Conservation (phyloP, 1,284 basidiomycete genomes). For the Ustilago nuda region DNA sequence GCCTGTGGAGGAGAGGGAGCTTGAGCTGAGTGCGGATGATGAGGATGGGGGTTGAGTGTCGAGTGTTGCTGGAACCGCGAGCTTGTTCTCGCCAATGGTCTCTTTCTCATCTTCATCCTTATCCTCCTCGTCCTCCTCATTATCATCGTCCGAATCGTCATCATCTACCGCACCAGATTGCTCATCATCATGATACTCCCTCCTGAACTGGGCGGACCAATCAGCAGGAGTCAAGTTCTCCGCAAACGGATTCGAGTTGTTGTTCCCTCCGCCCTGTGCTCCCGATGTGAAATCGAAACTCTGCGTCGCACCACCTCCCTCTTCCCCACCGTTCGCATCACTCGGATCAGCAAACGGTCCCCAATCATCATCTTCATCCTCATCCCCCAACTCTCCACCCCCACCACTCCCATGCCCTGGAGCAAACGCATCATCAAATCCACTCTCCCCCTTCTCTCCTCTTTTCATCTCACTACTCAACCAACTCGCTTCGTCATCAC, state of each 20-base stretch:
- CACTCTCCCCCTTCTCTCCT: constrained; percentile 28
- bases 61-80: constrained; percentile 13
- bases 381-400: constrained; percentile 43
- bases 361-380: constrained; percentile 65
- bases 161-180: constrained; percentile 33
- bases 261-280: constrained; percentile 3
- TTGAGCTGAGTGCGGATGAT: constrained; percentile 31
- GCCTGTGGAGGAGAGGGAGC: constrained; percentile 21
- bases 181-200: constrained; percentile 48
- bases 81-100: not conserved
- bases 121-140: constrained; percentile 35
- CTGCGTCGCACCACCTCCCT: constrained; percentile 13
- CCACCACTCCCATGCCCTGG: constrained; percentile 26
- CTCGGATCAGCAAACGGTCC: constrained; percentile 65
- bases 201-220: constrained; percentile 65
- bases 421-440: constrained; percentile 56
- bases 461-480: constrained; percentile 54
- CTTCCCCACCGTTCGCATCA: constrained; percentile 2
- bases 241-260: constrained; percentile 43
- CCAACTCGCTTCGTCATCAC: constrained; percentile 63
- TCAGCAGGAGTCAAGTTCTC: constrained; percentile 68
- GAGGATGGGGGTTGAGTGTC: not conserved
- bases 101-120: constrained; percentile 39
- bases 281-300: constrained; percentile 37
- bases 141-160: constrained; percentile 57